phyloP scores from a whole-genome alignment of 805 yeast species.

The Babjeviella inositovora region DNA sequence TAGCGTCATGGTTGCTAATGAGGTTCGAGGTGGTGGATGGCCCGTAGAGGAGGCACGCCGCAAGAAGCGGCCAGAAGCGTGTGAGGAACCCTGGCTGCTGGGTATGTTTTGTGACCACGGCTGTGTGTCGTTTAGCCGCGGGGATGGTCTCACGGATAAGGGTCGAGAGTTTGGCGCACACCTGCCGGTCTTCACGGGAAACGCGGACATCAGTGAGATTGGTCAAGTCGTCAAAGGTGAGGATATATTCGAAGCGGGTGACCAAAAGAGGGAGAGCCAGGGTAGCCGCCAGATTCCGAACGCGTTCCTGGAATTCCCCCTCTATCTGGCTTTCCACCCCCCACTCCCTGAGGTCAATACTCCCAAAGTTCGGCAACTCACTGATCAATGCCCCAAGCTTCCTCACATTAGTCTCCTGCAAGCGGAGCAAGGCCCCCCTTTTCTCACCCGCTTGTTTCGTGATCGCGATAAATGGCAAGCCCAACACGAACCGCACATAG shows the following conservation, averaged over 20 bases:
- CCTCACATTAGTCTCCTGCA: slow-evolving; percentile 13
- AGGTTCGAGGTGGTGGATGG: slow-evolving; percentile 28
- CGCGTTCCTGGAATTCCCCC: background rate
- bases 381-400: slow-evolving; percentile 16
- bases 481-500: slow-evolving; percentile 12
- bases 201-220: background rate
- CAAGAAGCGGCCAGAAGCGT: slow-evolving; percentile 54
- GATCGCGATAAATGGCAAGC: slow-evolving; percentile 17
- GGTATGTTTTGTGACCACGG: background rate
- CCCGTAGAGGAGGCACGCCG: slow-evolving; percentile 26
- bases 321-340: slow-evolving; percentile 1
- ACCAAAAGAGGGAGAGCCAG: background rate
- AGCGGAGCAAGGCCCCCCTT: slow-evolving; percentile 5
- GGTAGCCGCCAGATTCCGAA: slow-evolving; percentile 1
- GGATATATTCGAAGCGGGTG: background rate
- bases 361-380: slow-evolving; percentile 11
- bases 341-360: slow-evolving; percentile 1
- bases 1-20: slow-evolving; percentile 33
- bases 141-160: slow-evolving; percentile 1
- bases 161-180: background rate
- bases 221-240: background rate
- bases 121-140: slow-evolving; percentile 4
- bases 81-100: slow-evolving; percentile 21
- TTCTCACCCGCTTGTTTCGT: slow-evolving; percentile 9
- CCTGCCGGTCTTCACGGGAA: background rate